A percentile compares a stretch with the other conserved stretches of the same genome.
These are phyloP conservation scores for Aureobasidium sp. DNA, from an alignment of 2,329 filamentous ascomycete genomes.

Conservation along the genomic window DNA sequence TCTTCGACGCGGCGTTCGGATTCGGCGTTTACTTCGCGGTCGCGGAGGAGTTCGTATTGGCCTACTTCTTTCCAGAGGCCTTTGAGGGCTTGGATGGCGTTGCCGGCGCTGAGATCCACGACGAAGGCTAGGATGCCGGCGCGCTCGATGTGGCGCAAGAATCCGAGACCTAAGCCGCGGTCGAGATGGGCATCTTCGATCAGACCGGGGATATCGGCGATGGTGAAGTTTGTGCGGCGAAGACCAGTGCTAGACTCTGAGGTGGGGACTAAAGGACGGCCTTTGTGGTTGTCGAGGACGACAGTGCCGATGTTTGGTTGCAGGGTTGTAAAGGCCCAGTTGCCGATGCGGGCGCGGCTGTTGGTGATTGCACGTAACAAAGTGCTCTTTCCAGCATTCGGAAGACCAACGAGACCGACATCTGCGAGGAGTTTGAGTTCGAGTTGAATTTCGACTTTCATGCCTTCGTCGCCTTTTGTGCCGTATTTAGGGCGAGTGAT, in stretches of 20 bases:
- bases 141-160: conserved; percentile 88
- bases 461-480: conserved; percentile 72
- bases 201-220: conserved; percentile 91
- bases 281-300: conserved; percentile 77
- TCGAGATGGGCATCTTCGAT: conserved; percentile 91
- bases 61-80: conserved; percentile 85
- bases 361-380: conserved; percentile 79
- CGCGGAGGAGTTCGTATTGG: conserved; percentile 74
- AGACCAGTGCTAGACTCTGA: conserved; percentile 22
- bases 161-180: conserved; percentile 80
- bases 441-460: conserved; percentile 71
- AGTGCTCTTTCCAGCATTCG: conserved; percentile 94
- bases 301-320: conserved; percentile 95
- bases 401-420: conserved; percentile 86
- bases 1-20: conserved; percentile 49
- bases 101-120: conserved; percentile 69
- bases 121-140: conserved; percentile 92
- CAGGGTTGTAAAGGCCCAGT: conserved; percentile 95
- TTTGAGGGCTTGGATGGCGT: conserved; percentile 70
- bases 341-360: conserved; percentile 78
- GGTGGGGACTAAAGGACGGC: conserved; percentile 52
- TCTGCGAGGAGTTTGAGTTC: conserved; percentile 94
- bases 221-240: conserved; percentile 70
- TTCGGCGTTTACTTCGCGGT: conserved; percentile 59
- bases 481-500: conserved; percentile 74